These are phyloP conservation scores for Lipomyces orientalis DNA, from an alignment of 805 yeast species.

Conservation along the genomic window DNA sequence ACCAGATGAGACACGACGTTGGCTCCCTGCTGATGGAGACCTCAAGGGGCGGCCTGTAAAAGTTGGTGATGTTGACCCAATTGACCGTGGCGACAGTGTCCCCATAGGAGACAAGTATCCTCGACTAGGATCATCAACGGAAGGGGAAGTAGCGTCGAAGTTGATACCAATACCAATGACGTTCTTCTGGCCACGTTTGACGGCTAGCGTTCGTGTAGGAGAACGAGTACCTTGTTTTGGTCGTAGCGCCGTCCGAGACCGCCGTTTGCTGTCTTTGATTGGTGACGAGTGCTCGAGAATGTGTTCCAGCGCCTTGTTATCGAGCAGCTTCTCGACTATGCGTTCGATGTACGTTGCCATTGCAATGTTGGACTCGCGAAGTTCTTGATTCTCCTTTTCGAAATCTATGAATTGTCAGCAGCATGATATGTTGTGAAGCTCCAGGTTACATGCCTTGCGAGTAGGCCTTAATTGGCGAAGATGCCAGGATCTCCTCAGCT, in stretches of 20 bases:
- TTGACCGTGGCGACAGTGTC: neutral
- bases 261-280: neutral
- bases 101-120: neutral
- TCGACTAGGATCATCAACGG: neutral
- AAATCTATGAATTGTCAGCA: constrained; percentile 5
- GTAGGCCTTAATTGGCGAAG: neutral
- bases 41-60: neutral
- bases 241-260: neutral
- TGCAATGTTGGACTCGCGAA: constrained; percentile 24
- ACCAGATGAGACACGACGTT: constrained; percentile 25
- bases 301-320: constrained; percentile 23
- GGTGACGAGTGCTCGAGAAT: constrained; percentile 26
- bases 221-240: neutral
- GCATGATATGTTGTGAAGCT: neutral
- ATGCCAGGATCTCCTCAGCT: constrained; percentile 24
- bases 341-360: constrained; percentile 34
- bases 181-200: constrained; percentile 6
- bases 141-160: constrained; percentile 2
- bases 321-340: constrained; percentile 30
- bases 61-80: constrained; percentile 9
- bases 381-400: constrained; percentile 18
- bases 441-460: neutral
- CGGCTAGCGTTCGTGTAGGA: neutral
- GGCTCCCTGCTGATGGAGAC: neutral
- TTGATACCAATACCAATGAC: constrained; percentile 23